Evolutionary conservation across 352 stramenopile species (phyloP), one percentile per base, ranked within the genome.

Genomic region (Blastocystis sp.): DNA sequence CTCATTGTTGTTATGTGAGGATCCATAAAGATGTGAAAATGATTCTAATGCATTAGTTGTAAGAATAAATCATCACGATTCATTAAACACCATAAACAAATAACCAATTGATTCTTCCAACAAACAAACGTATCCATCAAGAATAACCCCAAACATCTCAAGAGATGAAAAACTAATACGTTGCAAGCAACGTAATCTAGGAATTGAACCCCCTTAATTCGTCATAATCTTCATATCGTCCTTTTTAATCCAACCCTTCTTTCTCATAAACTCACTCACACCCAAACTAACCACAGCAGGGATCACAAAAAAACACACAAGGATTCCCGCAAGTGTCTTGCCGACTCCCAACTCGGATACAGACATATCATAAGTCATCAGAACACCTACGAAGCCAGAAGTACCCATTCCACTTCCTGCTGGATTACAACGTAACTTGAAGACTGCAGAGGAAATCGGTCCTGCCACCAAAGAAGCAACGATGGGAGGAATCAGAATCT

Each of bases 241-340:
- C 70, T 24, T n/a, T 44, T 81, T 81, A 44, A 81, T 81, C 70
- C 70, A 81, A 27, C 70, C 70, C 70, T 81, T 81, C 70, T 81
- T 81, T 30, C 51, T 30, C 70, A 81, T 81, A 27, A 81, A 64
- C 70, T 81, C 70, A 44, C 70, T 81, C n/a, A 60, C 42, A 5
- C 5, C 44, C 70, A 60, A 64, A 40, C 70, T 81, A 51, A 81
- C 70, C 0, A 81, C 70, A 17, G 70, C 70, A 19, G 70, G 70
- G 11, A 81, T 81, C 17, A 81, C 17, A 30, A 81, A 17, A 54
- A 81, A 81, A 24, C 70, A 81, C 3, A 81, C 51, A 22, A 44
- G 24, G 19, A 81, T 59, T 81, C 70, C 70, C 13, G 19, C 42
- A 19, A 81, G 37, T 33, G 70, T 81, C 15, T 24, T 59, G 7